Evolutionary conservation across 2,329 filamentous ascomycete species (phyloP), one percentile per base, ranked within the genome.

Genomic region (Sordariomycetes sp.): DNA sequence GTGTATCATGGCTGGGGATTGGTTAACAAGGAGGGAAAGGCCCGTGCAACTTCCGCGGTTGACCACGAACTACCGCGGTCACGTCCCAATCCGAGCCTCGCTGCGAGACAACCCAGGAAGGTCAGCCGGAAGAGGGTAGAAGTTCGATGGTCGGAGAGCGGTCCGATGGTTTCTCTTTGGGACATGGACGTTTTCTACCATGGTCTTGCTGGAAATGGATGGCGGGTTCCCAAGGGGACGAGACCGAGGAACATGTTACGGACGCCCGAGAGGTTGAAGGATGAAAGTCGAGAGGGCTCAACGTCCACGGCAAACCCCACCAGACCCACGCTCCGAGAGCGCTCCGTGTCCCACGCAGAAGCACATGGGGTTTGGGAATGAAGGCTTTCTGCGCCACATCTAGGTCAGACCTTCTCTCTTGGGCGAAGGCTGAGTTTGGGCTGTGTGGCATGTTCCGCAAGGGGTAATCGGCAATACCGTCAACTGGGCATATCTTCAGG

Each of bases 1-100:
- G 65, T 74, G 1, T 80, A 69, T 60, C 67, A 83, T 20, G 79
- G 77, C 62, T 68, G 85, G n/a, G 67, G 79, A 59, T 76, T 72
- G 3, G 69, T 84, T 28, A 66, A 69, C n/a, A 67, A 76, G 7
- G 24, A 37, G n/a, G 20, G 11, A 18, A 46, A 46, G 20, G 22
- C 20, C 20, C 3, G 3, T 20, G n/a, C 20, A 2, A 50, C n/a
- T 22, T 20, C 46, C 6, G 6, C 46, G 10, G 18, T 20, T 24
- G 22, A n/a, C 46, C 12, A 6, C 14, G 46, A 50, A 22, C 8
- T 14, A 24, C 20, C 18, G 11, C 11, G 20, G 11, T n/a, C 46
- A 12, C 20, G 24, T 5, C 25, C 7, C 8, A 22, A 6, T 10
- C 46, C 20, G 46, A 50, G 46, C 20, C 20, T 50, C 7, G 2